These are phyloP conservation scores for Zygosaccharomyces lentus DNA, from an alignment of 805 yeast genomes.

Conservation along the genomic window DNA sequence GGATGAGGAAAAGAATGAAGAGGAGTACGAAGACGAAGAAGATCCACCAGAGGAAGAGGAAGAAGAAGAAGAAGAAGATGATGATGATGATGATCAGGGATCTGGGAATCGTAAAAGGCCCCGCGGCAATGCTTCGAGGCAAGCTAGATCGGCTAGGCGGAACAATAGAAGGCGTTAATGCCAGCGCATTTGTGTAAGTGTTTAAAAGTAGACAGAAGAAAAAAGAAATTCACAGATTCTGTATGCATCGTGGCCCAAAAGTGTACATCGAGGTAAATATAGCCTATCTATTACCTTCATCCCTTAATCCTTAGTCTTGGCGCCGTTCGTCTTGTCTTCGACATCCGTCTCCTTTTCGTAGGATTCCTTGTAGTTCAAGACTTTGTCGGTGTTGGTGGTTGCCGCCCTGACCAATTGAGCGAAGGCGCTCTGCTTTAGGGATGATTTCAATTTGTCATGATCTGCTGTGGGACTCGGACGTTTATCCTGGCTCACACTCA, in stretches of 20 bases:
- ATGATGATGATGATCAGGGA: conserved; percentile 9
- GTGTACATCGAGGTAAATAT: not conserved
- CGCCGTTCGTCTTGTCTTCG: not conserved
- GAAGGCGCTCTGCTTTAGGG: conserved; percentile 51
- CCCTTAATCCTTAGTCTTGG: not conserved
- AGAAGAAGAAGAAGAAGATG: conserved; percentile 14
- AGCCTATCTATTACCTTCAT: not conserved
- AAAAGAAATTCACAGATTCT: not conserved
- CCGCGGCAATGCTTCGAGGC: conserved; percentile 9
- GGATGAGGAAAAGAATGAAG: conserved; percentile 15
- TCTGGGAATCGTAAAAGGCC: conserved; percentile 15
- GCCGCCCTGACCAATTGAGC: conserved; percentile 71
- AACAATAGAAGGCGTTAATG: conserved; percentile 10
- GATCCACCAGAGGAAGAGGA: conserved; percentile 13
- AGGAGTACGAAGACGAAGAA: conserved; percentile 14
- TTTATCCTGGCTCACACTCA: conserved; percentile 13
- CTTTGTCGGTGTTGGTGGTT: conserved; percentile 49
- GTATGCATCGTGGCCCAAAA: conserved; percentile 1
- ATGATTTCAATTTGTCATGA: conserved; percentile 34
- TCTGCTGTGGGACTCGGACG: conserved; percentile 4
- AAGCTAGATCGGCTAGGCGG: conserved; percentile 11
- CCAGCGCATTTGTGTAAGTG: not conserved
- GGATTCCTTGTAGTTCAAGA: conserved; percentile 23
- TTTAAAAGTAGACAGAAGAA: not conserved
- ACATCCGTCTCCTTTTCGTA: not conserved